These are phyloP conservation scores for Sphaerulina musiva DNA, from an alignment of 2,329 filamentous ascomycete species.

Conservation along the genomic window DNA sequence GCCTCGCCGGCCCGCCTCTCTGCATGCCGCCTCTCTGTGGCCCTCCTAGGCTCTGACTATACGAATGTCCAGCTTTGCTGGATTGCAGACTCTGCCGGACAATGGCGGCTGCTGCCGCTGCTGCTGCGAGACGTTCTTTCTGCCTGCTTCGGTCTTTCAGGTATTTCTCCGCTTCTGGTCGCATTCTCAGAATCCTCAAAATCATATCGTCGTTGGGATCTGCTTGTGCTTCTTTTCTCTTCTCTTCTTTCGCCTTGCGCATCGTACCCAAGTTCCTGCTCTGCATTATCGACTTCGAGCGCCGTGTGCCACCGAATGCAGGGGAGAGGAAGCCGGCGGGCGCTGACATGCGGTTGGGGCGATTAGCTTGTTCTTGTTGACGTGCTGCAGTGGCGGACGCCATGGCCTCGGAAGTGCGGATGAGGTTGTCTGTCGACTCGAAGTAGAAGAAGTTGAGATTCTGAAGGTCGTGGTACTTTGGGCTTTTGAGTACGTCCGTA, in stretches of 20 bases:
- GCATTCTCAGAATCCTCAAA: slow-evolving; percentile 85
- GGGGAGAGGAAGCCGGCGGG: slow-evolving; percentile 47
- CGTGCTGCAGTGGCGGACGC: slow-evolving; percentile 78
- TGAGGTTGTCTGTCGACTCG: slow-evolving; percentile 80
- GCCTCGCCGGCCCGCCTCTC: slow-evolving; percentile 13
- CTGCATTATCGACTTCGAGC: slow-evolving; percentile 69
- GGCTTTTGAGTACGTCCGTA: slow-evolving; percentile 84
- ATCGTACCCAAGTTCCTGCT: slow-evolving; percentile 92
- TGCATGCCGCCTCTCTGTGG: slow-evolving; percentile 9
- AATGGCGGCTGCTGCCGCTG: slow-evolving; percentile 87
- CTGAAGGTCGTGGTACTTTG: slow-evolving; percentile 96
- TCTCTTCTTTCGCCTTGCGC: slow-evolving; percentile 92
- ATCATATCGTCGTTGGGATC: slow-evolving; percentile 99
- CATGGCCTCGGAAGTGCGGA: slow-evolving; percentile 95
- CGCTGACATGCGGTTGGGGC: slow-evolving; percentile 61
- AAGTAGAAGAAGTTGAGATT: slow-evolving; percentile 99
- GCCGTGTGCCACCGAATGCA: slow-evolving; percentile 50
- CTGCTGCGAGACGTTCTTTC: slow-evolving; percentile 84
- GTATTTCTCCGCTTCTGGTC: slow-evolving; percentile 81
- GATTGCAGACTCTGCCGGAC: slow-evolving; percentile 80
- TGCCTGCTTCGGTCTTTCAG: slow-evolving; percentile 85
- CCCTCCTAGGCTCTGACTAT: slow-evolving; percentile 17
- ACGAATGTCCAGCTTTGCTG: slow-evolving; percentile 15
- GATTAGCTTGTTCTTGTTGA: slow-evolving; percentile 49
- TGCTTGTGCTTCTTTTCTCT: slow-evolving; percentile 87